Base-by-base conservation (phyloP, 1,284 basidiomycete species). In the Xanthoconium separans region DNA sequence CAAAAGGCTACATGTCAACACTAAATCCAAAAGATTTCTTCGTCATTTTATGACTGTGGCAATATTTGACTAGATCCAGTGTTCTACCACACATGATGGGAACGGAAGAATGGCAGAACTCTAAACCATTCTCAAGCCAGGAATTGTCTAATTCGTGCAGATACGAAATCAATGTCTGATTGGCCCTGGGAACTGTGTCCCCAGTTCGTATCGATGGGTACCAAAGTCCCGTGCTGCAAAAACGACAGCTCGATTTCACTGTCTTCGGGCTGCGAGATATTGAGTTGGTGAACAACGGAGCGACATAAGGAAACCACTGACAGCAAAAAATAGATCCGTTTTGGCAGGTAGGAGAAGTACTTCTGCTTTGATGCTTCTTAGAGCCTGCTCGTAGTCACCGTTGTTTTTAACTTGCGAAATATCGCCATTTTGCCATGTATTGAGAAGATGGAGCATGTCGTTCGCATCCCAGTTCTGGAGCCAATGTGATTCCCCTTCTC, bases 361-460 rank as follows among this genome's bases (percentile, higher is more conserved):
- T 52, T 75, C 75, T n/a, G 81, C 79, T 56, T 76, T 75, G 58
- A 82, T 80, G 29, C 63, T 67, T 2, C 60, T 65, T 45, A 82
- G 60, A 43, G 75, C 73, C 30, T 66, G 71, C 43, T 67, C 70
- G 30, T 76, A 71, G 59, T 78, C 68, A 6, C 77, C 78, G 12
- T 69, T 69, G 45, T 81, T 73, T 18, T 73, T 67, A n/a, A 80
- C 65, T 29, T 69, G 68, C 13, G 80, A 77, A 20, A 82, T 70
- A 58, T 83, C 80, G n/a, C 79, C 82, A 2, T 62, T 70, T 56
- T 80, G 74, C 82, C 82, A 84, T 4, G 81, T 84, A n/a, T 73
- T 58, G n/a, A 82, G 58, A 20, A 83, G 72, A 9, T 73, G 71
- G 30, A 84, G 62, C 50, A 83, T 64, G 58, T 84, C 81, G 61